Base-by-base conservation (phyloP, 345 rosid species). In the Salix koriyanagi region DNA sequence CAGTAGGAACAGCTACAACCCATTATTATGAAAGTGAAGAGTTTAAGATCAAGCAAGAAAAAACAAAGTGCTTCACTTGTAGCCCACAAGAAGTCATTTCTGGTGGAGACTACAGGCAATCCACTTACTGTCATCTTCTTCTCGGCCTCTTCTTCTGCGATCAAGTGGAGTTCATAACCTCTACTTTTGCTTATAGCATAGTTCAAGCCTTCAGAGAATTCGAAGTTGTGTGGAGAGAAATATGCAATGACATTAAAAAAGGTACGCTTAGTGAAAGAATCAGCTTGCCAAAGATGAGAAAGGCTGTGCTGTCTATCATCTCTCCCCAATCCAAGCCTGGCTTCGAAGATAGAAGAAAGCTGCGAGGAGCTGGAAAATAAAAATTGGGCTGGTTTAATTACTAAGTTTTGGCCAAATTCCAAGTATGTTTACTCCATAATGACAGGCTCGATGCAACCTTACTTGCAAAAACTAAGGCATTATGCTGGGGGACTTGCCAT, bases 401-500 rank as follows among this genome's bases (percentile, higher is more conserved):
- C 91, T 1, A 85, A 82, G 79, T 82, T 95, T 23, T 95, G 99
- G 99, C 97, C 99, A 16, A 90, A 88, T 72, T 96, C 93, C 11
- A 95, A 93, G 82, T 93, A 91, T 71, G 84, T 95, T 5, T 93
- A 92, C 76, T 93, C 99, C 0, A 95, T 95, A 80, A 90, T 95
- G 99, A 95, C 99, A 0, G 99, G 99, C 5, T 90, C 97, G 2
- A 95, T 95, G 99, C 87, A 87, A 56, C 93, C 85, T 0, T 95
- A 95, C 83, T 32, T 87, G 83, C 90, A 81, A 46, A 93, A 85
- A 78, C 73, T 95, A n/a, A 90, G 92, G 83, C 93, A 90, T 76
- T 93, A 95, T 36, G 86, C 86, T 15, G 89, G 91, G 91, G 1
- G 86, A 74, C n/a, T 80, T 95, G 83, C 91, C 97, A 48, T 77